Percentiles rank a stretch among this genome's conserved stretches.
These are phyloP conservation scores for Lenwebbia sp. DNA, from an alignment of 345 rosid genomes.

Conservation along the genomic window DNA sequence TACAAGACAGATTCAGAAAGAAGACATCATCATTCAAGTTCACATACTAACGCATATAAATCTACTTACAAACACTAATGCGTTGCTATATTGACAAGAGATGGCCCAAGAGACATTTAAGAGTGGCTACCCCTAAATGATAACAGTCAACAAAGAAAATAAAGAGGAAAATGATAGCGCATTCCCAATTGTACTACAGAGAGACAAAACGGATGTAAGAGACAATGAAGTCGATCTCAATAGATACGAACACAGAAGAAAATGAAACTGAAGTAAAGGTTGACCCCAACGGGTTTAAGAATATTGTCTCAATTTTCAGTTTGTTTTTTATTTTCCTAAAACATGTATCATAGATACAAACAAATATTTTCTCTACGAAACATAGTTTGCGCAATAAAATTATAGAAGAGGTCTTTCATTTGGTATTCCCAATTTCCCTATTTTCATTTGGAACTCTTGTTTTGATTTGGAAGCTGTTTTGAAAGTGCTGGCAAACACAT, in stretches of 20 bases:
- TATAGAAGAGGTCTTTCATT: not conserved
- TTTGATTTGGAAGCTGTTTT: not conserved
- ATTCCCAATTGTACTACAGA: not conserved
- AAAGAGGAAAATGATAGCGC: not conserved
- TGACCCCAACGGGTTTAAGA: not conserved
- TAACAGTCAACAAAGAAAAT: not conserved
- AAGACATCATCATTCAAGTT: not conserved
- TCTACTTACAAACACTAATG: not conserved
- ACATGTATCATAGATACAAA: not conserved
- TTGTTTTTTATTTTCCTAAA: not conserved
- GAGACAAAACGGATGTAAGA: not conserved
- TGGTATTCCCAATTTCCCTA: not conserved
- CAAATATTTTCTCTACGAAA: not conserved
- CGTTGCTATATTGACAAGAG: not conserved
- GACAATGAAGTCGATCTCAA: not conserved
- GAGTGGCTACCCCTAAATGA: not conserved
- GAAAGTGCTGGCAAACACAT: not conserved
- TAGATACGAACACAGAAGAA: not conserved
- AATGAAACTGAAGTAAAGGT: not conserved
- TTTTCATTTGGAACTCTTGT: not conserved
- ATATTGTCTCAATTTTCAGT: not conserved
- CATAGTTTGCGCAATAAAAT: not conserved
- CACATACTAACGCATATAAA: not conserved
- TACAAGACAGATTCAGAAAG: slow-evolving; percentile 4
- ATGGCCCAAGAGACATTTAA: not conserved